Evolutionary conservation across 805 yeast species (phyloP).

Genomic region (Cyberlindnera maritima): DNA sequence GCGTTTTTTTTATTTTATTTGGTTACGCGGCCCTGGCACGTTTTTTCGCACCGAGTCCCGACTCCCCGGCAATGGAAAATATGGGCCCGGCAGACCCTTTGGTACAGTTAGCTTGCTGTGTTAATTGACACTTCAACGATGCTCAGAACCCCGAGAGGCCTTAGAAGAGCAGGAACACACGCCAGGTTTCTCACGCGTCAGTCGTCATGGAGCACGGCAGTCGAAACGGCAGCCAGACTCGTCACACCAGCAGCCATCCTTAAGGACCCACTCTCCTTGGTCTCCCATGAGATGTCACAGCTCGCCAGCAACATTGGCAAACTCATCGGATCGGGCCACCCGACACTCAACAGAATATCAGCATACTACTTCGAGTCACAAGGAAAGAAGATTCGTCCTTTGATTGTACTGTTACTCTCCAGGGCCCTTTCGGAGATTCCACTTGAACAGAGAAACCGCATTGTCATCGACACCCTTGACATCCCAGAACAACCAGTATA

Average conservation of each 20-base stretch:
- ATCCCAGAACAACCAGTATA: slow-evolving; percentile 65
- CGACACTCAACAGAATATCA: slow-evolving; percentile 87
- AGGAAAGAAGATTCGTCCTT: slow-evolving; percentile 93
- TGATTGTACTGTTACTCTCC: slow-evolving; percentile 78
- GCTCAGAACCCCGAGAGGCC: slow-evolving; percentile 7
- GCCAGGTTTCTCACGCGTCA: background rate
- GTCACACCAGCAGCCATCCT: slow-evolving; percentile 61
- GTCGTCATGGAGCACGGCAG: slow-evolving; percentile 50
- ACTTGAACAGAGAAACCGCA: slow-evolving; percentile 57
- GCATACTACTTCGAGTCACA: slow-evolving; percentile 94
- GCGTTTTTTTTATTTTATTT: background rate
- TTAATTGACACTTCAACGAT: background rate
- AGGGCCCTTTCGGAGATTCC: slow-evolving; percentile 82
- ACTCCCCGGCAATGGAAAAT: too few species aligned
- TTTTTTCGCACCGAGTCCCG: background rate
- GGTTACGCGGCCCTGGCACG: slow-evolving; percentile 2
- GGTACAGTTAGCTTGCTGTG: too few species aligned
- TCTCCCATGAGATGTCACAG: slow-evolving; percentile 88
- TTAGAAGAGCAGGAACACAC: background rate
- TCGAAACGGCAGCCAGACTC: slow-evolving; percentile 69
- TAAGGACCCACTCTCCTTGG: slow-evolving; percentile 86
- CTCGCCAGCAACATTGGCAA: slow-evolving; percentile 83
- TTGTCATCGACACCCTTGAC: slow-evolving; percentile 59
- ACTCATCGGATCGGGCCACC: slow-evolving; percentile 90
- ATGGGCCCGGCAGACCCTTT: too few species aligned